phyloP scores from a whole-genome alignment of 495 filamentous ascomycete genomes.

The Aspergillus conjunctus region DNA sequence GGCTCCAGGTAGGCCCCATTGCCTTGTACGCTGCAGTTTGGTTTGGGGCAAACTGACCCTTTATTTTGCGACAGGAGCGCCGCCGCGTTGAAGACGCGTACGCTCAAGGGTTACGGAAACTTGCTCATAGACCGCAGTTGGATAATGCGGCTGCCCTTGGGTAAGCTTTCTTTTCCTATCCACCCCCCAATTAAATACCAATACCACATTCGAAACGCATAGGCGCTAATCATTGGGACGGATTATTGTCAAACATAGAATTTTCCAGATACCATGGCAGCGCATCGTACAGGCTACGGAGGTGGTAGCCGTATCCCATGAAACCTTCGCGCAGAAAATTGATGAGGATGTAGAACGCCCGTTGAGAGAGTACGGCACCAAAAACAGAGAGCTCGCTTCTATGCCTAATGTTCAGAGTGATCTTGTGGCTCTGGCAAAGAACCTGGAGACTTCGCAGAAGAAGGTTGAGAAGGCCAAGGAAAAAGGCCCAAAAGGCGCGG shows the following conservation, averaged over 20 bases:
- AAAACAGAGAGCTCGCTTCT: conserved; percentile 79
- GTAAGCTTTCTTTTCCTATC: conserved; percentile 51
- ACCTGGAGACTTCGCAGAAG: conserved; percentile 81
- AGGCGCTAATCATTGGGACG: not conserved
- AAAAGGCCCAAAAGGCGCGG: conserved; percentile 77
- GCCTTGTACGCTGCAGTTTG: not conserved
- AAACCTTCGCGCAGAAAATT: conserved; percentile 78
- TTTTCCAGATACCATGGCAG: conserved; percentile 91
- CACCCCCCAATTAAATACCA: not conserved
- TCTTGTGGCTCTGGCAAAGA: conserved; percentile 76
- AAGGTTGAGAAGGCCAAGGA: conserved; percentile 82
- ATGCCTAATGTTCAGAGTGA: conserved; percentile 84
- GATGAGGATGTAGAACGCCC: conserved; percentile 90
- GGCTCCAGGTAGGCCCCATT: conserved; percentile 75
- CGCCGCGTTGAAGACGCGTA: conserved; percentile 91
- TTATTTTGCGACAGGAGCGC: conserved; percentile 66
- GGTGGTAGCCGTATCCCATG: conserved; percentile 80
- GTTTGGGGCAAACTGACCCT: conserved; percentile 1
- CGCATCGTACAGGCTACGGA: conserved; percentile 82
- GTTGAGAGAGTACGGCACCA: conserved; percentile 68
- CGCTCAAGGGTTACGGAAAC: conserved; percentile 77
- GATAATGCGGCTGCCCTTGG: conserved; percentile 79
- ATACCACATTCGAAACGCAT: not conserved
- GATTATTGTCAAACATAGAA: conserved; percentile 48
- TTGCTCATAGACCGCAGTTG: conserved; percentile 68